Base-by-base conservation (phyloP, 2,329 filamentous ascomycete genomes). In the Cordyceps militaris region DNA sequence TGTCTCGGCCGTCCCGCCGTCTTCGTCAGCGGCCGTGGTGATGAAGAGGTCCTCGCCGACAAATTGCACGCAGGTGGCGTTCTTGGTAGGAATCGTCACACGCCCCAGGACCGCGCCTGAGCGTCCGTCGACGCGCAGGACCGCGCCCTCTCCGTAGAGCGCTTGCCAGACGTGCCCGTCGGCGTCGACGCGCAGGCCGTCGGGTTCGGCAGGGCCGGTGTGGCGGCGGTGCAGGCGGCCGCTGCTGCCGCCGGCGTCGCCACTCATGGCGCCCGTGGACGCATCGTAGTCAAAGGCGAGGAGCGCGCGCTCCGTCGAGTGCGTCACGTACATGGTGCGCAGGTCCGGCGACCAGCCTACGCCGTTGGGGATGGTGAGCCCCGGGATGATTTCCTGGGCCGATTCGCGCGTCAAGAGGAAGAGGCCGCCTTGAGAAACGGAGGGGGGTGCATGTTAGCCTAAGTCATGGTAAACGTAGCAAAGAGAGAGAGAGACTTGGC, bases 101-200 rank as follows among this genome's bases (percentile, higher is more conserved):
- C 91, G 82, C 7, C 89, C 91, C 5, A 92, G 77, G 30, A 96
- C 73, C 65, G 85, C 75, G 3, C 90, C 91, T 52, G 80, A 71
- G 4, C 85, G 82, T 10, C 52, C 52, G 49, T 81, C 83, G 66
- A 96, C 86, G 69, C 88, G 84, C 63, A 96, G 74, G 24, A 96
- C 89, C 60, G 84, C 82, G 59, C 82, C 77, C 61, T 87, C 88
- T 56, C 91, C 91, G 68, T 90, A 94, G n/a, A 94, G 78, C 8
- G 90, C 89, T 61, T 88, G 86, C 92, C 93, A 97, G 66, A 96
- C 79, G 74, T 88, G 87, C n/a, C 91, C 91, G 56, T 95, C 84
- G 44, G 80, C 81, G 67, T 97, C 92, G 66, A 95, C 82, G 61
- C 87, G 86, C 73, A 93, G 92, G 2, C 92, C 92, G 71, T 97